Evolutionary conservation across 768 basidiomycete species (phyloP), one percentile per base, ranked within the genome.

Genomic region (Kwoniella newhampshirensis): DNA sequence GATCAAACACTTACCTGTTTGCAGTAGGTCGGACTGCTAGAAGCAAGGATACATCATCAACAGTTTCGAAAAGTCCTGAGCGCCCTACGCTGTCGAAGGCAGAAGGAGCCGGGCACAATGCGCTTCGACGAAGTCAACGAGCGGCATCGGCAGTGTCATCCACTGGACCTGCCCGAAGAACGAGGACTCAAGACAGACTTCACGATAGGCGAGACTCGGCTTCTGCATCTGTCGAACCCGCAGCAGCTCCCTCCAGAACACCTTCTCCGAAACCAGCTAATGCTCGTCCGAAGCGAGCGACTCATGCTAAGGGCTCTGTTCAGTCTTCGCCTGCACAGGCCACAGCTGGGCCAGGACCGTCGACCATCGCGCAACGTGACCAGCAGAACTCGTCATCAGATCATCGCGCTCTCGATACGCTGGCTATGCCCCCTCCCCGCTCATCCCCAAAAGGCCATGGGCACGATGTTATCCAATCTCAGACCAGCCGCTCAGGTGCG

Each of bases 271-370:
- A 45, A 26, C 12, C n/a, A n/a, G n/a, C n/a, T n/a, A n/a, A n/a
- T n/a, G n/a, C n/a, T n/a, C n/a, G n/a, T n/a, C n/a, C n/a, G n/a
- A n/a, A n/a, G n/a, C n/a, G n/a, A n/a, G n/a, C n/a, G n/a, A n/a
- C n/a, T n/a, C n/a, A n/a, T n/a, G n/a, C 13, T 6, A 32, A 32
- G 32, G 13, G 32, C 32, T 6, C 32, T 6, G 32, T 13, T 32
- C 32, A 6, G n/a, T 32, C 32, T 32, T 32, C 21, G 7, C 42
- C 17, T 11, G 25, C 6, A 7, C 18, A 11, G 42, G 12, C 9
- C 25, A 39, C 32, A 18, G 45, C 44, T 20, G 54, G 54, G 21
- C 54, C 54, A 7, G 54, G 54, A n/a, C 54, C 54, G 36, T 43
- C 50, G 4, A 47, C 50, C 17, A 44, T 42, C 48, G 48, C 20